Evolutionary conservation across 148 eudicot species (phyloP), one percentile per base, ranked within the genome.

Genomic region (Chenopodium quinoa): DNA sequence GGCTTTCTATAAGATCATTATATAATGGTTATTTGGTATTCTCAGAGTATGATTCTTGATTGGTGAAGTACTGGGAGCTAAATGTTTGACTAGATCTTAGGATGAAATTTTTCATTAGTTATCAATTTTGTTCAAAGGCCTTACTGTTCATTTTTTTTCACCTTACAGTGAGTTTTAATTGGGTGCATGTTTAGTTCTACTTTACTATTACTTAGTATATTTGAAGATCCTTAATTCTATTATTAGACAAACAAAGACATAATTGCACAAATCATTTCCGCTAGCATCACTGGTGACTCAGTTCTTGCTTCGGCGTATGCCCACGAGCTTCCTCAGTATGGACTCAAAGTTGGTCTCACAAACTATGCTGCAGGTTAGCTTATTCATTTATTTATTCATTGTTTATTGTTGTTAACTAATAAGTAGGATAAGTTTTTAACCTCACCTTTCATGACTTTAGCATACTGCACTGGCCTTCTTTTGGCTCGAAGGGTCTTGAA

Each of bases 391-490:
- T 17, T n/a, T 80, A 22, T 78, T 5, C 44, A 40, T 40, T 40
- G 10, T 22, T 5, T 48, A 4, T 17, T 76, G n/a, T 20, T 44
- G 23, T 3, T 81, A 13, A 34, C 32, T 9, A 32, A 40, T 27
- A 7, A 11, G 11, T 34, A 40, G 23, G 1, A 8, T 11, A 19
- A 27, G 9, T 31, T 48, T 48, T 14, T 40, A 34, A 70, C 17
- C 27, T 27, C 12, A 1, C 9, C 8, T 16, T 13, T 22, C 56
- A 7, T 65, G 47, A 16, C 1, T 75, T 79, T 77, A 91, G 96
- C 96, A 64, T 92, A 92, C 81, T 92, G 94, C 80, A 90, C 94
- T 79, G 92, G 94, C 69, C 94, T 92, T 78, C 89, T 92, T 52
- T 84, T 92, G 88, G 97, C 91, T 13, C 90, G 91, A 22, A 86